phyloP scores from a whole-genome alignment of 257 asterid species.

The Capsicum chinense region DNA sequence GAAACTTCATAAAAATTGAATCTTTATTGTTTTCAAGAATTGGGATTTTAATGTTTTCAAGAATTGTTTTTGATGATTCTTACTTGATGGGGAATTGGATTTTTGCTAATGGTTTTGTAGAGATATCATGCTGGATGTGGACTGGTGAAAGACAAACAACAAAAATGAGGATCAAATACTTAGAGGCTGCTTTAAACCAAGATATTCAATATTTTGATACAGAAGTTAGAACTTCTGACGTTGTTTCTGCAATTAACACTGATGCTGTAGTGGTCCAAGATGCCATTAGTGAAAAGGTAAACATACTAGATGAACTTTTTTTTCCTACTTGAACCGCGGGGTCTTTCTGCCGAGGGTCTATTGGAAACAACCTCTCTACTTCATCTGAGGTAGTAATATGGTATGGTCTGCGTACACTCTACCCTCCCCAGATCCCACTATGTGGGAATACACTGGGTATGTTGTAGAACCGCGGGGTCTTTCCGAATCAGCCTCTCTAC shows the following conservation, averaged over 20 bases:
- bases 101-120: constrained; percentile 47
- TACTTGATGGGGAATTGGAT: constrained; percentile 29
- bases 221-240: constrained; percentile 87
- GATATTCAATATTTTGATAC: constrained; percentile 87
- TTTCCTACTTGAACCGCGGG: no score
- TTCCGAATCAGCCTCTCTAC: no score
- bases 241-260: constrained; percentile 84
- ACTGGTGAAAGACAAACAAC: constrained; percentile 91
- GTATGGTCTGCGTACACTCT: no score
- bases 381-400: no score
- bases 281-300: constrained; percentile 95
- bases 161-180: constrained; percentile 81
- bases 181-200: constrained; percentile 85
- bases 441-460: no score
- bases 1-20: not conserved
- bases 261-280: constrained; percentile 94
- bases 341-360: no score
- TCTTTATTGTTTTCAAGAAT: not conserved
- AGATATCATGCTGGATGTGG: constrained; percentile 99
- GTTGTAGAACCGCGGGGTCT: no score
- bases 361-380: no score
- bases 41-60: not conserved
- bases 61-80: not conserved
- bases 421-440: no score
- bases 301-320: not conserved